Conservation (phyloP, 192 early-diverging fungal species). For the Entomortierella parvispora region DNA sequence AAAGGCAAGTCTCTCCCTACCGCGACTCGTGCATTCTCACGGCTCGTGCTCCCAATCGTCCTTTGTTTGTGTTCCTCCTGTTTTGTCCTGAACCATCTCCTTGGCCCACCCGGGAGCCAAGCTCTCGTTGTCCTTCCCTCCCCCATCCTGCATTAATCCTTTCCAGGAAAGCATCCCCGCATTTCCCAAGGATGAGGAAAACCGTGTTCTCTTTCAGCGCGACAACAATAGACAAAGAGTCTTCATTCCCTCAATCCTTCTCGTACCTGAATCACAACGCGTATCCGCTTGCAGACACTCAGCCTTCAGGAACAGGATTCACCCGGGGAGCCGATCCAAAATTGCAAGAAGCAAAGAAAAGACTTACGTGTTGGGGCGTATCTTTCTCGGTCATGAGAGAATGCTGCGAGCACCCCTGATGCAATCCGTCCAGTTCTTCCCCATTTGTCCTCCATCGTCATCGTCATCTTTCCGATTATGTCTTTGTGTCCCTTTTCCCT, state of each 20-base stretch:
- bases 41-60: not conserved
- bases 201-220: not conserved
- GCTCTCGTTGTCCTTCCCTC: not conserved
- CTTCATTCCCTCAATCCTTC: not conserved
- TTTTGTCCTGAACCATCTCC: not conserved
- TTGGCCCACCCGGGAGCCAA: not conserved
- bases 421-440: too few relatives aligned
- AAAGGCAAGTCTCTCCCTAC: constrained; percentile 41
- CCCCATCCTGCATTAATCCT: not conserved
- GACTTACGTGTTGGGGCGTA: too few relatives aligned
- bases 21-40: not conserved
- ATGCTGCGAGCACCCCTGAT: too few relatives aligned
- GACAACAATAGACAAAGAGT: not conserved
- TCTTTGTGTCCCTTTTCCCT: not conserved
- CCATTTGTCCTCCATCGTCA: not conserved
- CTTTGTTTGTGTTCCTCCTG: not conserved
- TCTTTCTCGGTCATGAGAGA: too few relatives aligned
- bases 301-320: too few relatives aligned
- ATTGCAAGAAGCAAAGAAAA: too few relatives aligned
- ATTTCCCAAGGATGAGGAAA: not conserved
- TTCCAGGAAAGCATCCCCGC: constrained; percentile 10
- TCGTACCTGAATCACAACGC: too few relatives aligned
- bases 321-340: too few relatives aligned
- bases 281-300: too few relatives aligned
- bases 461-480: not conserved